Conservation (phyloP, 805 yeast species). For the Candida sithepensis region DNA sequence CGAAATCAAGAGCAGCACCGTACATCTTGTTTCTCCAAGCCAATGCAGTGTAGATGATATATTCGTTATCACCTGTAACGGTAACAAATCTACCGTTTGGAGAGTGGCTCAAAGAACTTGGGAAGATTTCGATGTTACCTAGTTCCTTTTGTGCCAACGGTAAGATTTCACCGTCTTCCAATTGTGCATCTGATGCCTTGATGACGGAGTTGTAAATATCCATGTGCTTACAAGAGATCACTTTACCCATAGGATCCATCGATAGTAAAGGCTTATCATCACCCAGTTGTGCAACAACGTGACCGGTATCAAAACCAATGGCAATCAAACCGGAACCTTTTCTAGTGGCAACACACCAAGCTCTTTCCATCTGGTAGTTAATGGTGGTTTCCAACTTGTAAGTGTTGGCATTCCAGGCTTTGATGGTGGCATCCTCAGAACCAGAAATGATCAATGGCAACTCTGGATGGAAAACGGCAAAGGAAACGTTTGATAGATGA, state of each 20-base stretch:
- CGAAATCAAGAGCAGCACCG: conserved; percentile 87
- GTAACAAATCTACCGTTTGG: conserved; percentile 98
- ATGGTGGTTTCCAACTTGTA: conserved; percentile 90
- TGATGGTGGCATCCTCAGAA: conserved; percentile 91
- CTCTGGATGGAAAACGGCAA: conserved; percentile 98
- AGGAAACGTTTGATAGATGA: conserved; percentile 90
- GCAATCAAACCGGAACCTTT: conserved; percentile 77
- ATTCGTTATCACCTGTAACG: conserved; percentile 97
- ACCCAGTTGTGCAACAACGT: conserved; percentile 83
- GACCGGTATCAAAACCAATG: conserved; percentile 93
- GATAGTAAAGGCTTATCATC: conserved; percentile 92
- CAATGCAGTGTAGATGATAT: conserved; percentile 89
- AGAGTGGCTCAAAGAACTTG: conserved; percentile 82
- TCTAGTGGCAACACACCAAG: conserved; percentile 88
- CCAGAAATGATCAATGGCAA: conserved; percentile 93
- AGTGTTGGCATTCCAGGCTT: conserved; percentile 93
- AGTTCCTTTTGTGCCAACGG: conserved; percentile 81
- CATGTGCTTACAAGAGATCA: conserved; percentile 86
- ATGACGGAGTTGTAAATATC: conserved; percentile 85
- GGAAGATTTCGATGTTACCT: conserved; percentile 92
- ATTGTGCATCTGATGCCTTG: conserved; percentile 57
- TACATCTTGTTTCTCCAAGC: conserved; percentile 97
- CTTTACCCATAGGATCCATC: conserved; percentile 89
- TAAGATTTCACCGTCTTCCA: conserved; percentile 77
- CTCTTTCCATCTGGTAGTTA: conserved; percentile 89